Percentiles rank a stretch among this genome's conserved stretches.
phyloP scores from a whole-genome alignment of 768 basidiomycete genomes.

The Kwoniella sp. region DNA sequence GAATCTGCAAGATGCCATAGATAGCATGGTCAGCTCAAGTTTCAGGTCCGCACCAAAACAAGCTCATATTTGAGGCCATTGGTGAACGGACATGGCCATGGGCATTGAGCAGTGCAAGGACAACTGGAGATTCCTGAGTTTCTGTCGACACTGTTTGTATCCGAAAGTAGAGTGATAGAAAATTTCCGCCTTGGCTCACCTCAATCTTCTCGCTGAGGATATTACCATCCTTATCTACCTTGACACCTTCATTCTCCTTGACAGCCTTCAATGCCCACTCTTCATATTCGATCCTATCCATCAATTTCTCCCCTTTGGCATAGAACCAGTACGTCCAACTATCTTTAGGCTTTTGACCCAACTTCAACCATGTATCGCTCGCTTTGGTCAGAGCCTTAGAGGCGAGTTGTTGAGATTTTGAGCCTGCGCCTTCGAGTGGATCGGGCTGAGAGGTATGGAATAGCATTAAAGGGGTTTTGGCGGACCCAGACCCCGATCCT shows the following conservation, averaged over 20 bases:
- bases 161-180: no score
- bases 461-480: slow-evolving; percentile 28
- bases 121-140: no score
- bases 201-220: slow-evolving; percentile 35
- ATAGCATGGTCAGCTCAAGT: no score
- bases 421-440: slow-evolving; percentile 3
- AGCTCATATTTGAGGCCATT: no score
- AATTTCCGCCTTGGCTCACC: no score
- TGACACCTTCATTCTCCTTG: slow-evolving; percentile 47
- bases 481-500: slow-evolving; percentile 2
- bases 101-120: no score
- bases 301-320: slow-evolving; percentile 53
- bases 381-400: slow-evolving; percentile 40
- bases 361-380: slow-evolving; percentile 45
- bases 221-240: slow-evolving; percentile 33
- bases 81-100: no score
- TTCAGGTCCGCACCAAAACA: neutral
- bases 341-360: slow-evolving; percentile 43
- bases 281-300: slow-evolving; percentile 57
- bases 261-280: slow-evolving; percentile 56
- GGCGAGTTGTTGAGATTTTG: slow-evolving; percentile 9
- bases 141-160: no score
- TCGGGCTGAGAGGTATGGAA: slow-evolving; percentile 43
- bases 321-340: slow-evolving; percentile 51
- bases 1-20: slow-evolving; percentile 33